These are phyloP conservation scores for Amphichorda felina DNA, from an alignment of 2,329 filamentous ascomycete species.

Conservation along the genomic window DNA sequence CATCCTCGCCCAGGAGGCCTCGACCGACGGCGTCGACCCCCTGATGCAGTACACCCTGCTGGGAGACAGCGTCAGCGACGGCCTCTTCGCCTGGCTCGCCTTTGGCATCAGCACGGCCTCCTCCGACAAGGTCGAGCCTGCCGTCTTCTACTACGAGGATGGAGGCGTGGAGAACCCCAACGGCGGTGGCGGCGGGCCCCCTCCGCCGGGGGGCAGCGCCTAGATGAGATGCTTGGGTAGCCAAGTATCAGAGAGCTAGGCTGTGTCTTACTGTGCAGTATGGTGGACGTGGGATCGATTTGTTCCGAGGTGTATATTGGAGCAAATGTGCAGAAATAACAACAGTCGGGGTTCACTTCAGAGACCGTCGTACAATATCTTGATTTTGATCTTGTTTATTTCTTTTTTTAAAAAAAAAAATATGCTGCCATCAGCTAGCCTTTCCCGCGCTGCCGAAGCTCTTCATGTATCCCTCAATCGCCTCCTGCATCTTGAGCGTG, in stretches of 20 bases:
- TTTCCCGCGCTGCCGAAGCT: conserved; percentile 12
- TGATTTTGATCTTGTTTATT: too few relatives aligned
- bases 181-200: too few relatives aligned
- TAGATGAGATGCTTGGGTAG: too few relatives aligned
- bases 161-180: conserved; percentile 18
- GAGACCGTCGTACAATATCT: too few relatives aligned
- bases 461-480: conserved; percentile 10
- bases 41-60: conserved; percentile 46
- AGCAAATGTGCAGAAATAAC: too few relatives aligned
- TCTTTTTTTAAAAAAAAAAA: too few relatives aligned
- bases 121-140: conserved; percentile 12
- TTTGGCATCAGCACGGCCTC: conserved; percentile 32
- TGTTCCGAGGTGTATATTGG: too few relatives aligned
- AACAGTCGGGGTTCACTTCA: too few relatives aligned
- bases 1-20: conserved; percentile 31
- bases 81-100: conserved; percentile 42
- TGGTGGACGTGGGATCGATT: too few relatives aligned
- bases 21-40: conserved; percentile 39
- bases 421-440: conserved; percentile 3
- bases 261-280: too few relatives aligned
- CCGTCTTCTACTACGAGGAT: conserved; percentile 16
- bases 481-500: conserved; percentile 7
- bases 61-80: conserved; percentile 37
- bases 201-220: too few relatives aligned
- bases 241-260: too few relatives aligned